Evolutionary conservation across 2,329 filamentous ascomycete species (phyloP), one percentile per base, ranked within the genome.

Genomic region (Dactylonectria estremocensis): DNA sequence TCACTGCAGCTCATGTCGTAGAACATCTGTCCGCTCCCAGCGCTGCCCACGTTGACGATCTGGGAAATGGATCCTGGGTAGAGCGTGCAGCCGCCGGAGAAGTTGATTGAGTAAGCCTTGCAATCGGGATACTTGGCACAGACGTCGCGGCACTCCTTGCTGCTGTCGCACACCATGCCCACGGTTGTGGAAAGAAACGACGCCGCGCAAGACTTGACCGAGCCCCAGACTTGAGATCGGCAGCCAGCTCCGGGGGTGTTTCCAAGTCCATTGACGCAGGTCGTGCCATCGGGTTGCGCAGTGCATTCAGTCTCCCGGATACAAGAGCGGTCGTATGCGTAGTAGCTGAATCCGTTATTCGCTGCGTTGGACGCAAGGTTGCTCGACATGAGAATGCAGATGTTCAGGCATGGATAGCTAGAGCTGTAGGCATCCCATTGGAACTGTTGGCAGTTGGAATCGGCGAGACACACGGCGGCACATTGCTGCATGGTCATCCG

Each of bases 21-120:
- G 11, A 74, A 74, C 43, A 33, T 52, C 14, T 28, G 61, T 48
- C 59, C 14, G 3, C 68, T 59, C 7, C 4, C 24, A 28, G 24
- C 24, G 16, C 33, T n/a, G 0, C 67, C 48, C 3, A 56, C 37
- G 2, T 65, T 54, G 5, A 69, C 72, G 10, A 72, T 60, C 33
- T 73, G 61, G 9, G 71, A 70, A 0, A 72, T 61, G 1, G 64
- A 61, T 1, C 64, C 69, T 1, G 71, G 9, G 10, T 70, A 73
- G 1, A 74, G 28, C 1, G 58, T 70, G n/a, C 71, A 73, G 10
- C 56, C n/a, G 20, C 69, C 69, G 0, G 64, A 63, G 45, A 63
- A 70, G 1, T 70, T 69, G 22, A 68, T 61, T 1, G 62, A 66
- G 48, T 71, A 74, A n/a, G 72, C 74, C 50, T 74, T 74, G 40